phyloP scores from a whole-genome alignment of 1,284 basidiomycete genomes.

The Coniophora puteana region DNA sequence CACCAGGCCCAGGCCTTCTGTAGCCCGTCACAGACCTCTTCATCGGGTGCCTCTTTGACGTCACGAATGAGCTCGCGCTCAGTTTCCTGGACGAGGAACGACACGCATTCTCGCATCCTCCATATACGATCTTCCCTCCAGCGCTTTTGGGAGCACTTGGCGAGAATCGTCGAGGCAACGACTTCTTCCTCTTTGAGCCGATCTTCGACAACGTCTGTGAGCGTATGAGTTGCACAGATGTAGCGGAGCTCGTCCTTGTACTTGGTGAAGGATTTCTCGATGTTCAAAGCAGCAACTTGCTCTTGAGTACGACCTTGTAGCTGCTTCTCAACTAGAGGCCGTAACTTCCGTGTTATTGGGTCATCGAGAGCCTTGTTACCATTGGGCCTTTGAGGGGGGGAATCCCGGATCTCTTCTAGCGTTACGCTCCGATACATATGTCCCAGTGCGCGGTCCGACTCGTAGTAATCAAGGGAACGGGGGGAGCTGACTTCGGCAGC shows the following conservation, averaged over 20 bases:
- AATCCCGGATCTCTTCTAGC: conserved; percentile 37
- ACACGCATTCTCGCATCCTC: conserved; percentile 58
- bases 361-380: conserved; percentile 33
- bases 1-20: conserved; percentile 61
- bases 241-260: conserved; percentile 66
- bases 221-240: conserved; percentile 64
- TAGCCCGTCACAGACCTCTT: conserved; percentile 40
- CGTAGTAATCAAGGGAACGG: conserved; percentile 63
- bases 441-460: conserved; percentile 64
- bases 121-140: conserved; percentile 58
- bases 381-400: conserved; percentile 17
- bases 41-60: conserved; percentile 18
- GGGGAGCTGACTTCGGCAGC: conserved; percentile 57
- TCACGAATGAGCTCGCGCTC: conserved; percentile 37
- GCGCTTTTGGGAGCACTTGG: conserved; percentile 55
- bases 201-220: conserved; percentile 53
- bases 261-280: conserved; percentile 39
- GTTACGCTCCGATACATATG: conserved; percentile 60
- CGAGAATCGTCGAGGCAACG: conserved; percentile 68
- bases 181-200: conserved; percentile 69
- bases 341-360: conserved; percentile 45
- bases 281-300: conserved; percentile 30
- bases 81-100: conserved; percentile 51
- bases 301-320: conserved; percentile 28
- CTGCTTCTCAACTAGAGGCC: conserved; percentile 33